Evolutionary conservation across 495 filamentous ascomycete species (phyloP).

Genomic region (Penicillium cataractarum): DNA sequence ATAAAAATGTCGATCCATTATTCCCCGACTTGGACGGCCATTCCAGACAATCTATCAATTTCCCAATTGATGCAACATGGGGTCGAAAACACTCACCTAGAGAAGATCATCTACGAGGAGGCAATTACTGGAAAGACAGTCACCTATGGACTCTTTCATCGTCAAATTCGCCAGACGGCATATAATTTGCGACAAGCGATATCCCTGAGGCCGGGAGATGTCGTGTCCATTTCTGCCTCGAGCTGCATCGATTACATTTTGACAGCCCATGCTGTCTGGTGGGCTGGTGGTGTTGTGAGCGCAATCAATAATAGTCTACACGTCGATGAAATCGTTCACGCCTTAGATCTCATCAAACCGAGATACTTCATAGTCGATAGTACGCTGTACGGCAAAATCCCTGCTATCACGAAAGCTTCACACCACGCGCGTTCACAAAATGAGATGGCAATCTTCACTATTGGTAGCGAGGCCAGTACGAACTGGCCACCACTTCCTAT

Average conservation of each 20-base stretch:
- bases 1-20: constrained; percentile 5
- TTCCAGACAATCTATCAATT: constrained; percentile 5
- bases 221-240: background rate
- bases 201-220: background rate
- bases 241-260: constrained; percentile 24
- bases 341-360: constrained; percentile 69
- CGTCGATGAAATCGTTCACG: constrained; percentile 70
- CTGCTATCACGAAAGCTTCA: background rate
- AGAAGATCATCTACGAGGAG: constrained; percentile 2
- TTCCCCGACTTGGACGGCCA: constrained; percentile 3
- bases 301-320: constrained; percentile 81
- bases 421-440: background rate
- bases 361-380: constrained; percentile 47
- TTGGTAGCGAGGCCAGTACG: background rate
- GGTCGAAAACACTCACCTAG: background rate
- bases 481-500: constrained; percentile 3
- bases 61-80: constrained; percentile 7
- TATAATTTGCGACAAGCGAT: background rate
- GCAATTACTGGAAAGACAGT: background rate
- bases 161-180: background rate
- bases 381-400: background rate
- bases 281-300: constrained; percentile 71
- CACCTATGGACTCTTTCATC: background rate
- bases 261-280: constrained; percentile 71
- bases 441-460: background rate